Evolutionary conservation across 2,329 filamentous ascomycete genomes (phyloP), one percentile per base, ranked within the genome.

Genomic region (Fusarium coffeatum): DNA sequence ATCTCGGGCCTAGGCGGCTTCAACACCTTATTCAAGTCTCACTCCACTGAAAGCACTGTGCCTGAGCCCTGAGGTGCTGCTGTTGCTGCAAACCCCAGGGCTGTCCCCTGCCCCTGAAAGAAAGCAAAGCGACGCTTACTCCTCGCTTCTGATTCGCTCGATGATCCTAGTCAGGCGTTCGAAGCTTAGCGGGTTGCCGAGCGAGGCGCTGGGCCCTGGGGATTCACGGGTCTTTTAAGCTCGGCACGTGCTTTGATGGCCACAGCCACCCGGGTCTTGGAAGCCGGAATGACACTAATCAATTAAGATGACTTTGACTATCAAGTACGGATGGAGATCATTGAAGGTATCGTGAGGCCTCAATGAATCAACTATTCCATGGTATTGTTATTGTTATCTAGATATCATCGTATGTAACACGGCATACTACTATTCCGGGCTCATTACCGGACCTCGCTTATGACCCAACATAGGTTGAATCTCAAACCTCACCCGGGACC

Each of bases 101-200:
- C 47, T 27, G 23, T 49, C 54, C 60, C 46, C 58, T 68, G 43
- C 72, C 72, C 72, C 72, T 74, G 72, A 74, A 27, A 69, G 66
- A 65, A 63, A 65, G 59, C 58, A 55, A 57, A 55, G 49, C 55
- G 11, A 22, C 55, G 46, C 53, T 43, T 55, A 53, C 41, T 49
- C 20, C 34, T 41, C 55, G 61, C 42, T 42, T 59, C 28, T 66
- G 68, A 74, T 75, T 72, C 59, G 72, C 27, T 18, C 22, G 48
- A 49, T 40, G 40, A 45, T 54, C 66, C 57, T 30, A 11, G 41
- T 62, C 40, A 43, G 43, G 54, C 56, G 54, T 57, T 56, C 67
- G 66, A 65, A 58, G 71, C 58, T 69, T 72, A 64, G 65, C 55
- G 60, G 59, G 69, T 59, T 70, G 67, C 63, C 72, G 59, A 73